phyloP scores from a whole-genome alignment of 164 flowering plant genomes.

The Piper betle region DNA sequence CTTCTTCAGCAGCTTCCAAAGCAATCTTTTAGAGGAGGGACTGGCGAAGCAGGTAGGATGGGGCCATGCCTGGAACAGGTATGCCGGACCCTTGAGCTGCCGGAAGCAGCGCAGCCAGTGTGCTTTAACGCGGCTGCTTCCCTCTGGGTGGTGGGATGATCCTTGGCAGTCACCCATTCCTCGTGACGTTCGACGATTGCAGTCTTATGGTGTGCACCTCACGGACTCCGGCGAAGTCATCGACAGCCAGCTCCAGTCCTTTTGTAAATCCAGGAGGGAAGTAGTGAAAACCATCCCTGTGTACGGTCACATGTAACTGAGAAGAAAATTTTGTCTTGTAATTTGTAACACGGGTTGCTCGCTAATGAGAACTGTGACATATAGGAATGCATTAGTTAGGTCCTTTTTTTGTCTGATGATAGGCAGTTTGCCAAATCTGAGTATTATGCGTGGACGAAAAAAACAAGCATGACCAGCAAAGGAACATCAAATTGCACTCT shows the following conservation, averaged over 20 bases:
- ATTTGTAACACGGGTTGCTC: too few relatives aligned
- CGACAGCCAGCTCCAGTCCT: constrained; percentile 35
- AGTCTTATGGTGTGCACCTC: constrained; percentile 51
- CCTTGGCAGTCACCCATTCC: constrained; percentile 83
- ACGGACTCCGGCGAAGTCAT: constrained; percentile 56
- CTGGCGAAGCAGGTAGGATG: constrained; percentile 69
- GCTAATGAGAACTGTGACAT: too few relatives aligned
- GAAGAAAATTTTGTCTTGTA: too few relatives aligned
- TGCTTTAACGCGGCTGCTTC: constrained; percentile 77
- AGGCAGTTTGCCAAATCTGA: too few relatives aligned
- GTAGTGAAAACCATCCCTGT: constrained; percentile 23
- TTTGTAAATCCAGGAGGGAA: constrained; percentile 40
- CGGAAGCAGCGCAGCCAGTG: constrained; percentile 59
- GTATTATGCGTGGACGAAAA: too few relatives aligned
- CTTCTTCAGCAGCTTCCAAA: constrained; percentile 90
- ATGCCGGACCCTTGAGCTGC: constrained; percentile 86
- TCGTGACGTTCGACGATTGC: constrained; percentile 56
- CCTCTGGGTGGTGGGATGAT: constrained; percentile 98
- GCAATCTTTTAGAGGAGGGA: constrained; percentile 57
- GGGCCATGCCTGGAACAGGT: constrained; percentile 98
- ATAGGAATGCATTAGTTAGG: too few relatives aligned
- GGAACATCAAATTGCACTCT: too few relatives aligned
- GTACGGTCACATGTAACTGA: not conserved
- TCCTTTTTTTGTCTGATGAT: too few relatives aligned
- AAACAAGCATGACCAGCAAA: too few relatives aligned